These are phyloP conservation scores for Aspergillus felis DNA, from an alignment of 2,329 filamentous ascomycete genomes.

Conservation along the genomic window DNA sequence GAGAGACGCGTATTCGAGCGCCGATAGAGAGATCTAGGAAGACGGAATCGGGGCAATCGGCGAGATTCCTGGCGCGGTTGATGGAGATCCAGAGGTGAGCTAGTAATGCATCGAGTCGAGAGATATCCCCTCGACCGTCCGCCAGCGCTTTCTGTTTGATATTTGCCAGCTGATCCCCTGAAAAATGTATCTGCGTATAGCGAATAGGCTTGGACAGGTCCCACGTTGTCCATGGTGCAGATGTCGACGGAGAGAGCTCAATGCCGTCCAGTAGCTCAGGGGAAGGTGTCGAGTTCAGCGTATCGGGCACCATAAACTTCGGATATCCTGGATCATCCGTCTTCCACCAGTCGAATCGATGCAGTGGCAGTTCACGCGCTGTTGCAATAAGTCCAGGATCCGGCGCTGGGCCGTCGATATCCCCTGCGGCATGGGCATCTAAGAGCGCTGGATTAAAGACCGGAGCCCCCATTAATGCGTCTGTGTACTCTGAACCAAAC, in stretches of 20 bases:
- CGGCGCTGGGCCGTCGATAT: conserved; percentile 18
- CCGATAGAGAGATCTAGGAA: conserved; percentile 44
- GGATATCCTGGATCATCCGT: conserved; percentile 7
- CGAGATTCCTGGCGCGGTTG: conserved; percentile 37
- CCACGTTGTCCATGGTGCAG: conserved; percentile 41
- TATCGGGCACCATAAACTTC: background rate
- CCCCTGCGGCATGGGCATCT: conserved; percentile 28
- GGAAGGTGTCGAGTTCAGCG: conserved; percentile 1
- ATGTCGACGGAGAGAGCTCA: conserved; percentile 31
- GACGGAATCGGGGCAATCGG: conserved; percentile 24
- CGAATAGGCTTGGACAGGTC: conserved; percentile 32
- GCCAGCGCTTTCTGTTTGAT: conserved; percentile 28
- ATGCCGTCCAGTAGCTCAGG: conserved; percentile 8
- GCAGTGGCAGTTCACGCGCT: conserved; percentile 35
- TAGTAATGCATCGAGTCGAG: conserved; percentile 44
- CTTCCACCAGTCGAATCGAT: conserved; percentile 49
- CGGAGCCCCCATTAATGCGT: conserved; percentile 13
- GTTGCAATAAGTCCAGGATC: conserved; percentile 25
- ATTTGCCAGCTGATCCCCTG: conserved; percentile 27
- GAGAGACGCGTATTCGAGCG: conserved; percentile 33
- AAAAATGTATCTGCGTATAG: conserved; percentile 37
- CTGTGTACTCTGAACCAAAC: too few relatives aligned
- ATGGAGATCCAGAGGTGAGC: conserved; percentile 47
- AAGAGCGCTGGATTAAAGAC: conserved; percentile 42
- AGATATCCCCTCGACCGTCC: conserved; percentile 22